Base-by-base conservation (phyloP, 257 asterid species). In the Scutellaria baicalensis region DNA sequence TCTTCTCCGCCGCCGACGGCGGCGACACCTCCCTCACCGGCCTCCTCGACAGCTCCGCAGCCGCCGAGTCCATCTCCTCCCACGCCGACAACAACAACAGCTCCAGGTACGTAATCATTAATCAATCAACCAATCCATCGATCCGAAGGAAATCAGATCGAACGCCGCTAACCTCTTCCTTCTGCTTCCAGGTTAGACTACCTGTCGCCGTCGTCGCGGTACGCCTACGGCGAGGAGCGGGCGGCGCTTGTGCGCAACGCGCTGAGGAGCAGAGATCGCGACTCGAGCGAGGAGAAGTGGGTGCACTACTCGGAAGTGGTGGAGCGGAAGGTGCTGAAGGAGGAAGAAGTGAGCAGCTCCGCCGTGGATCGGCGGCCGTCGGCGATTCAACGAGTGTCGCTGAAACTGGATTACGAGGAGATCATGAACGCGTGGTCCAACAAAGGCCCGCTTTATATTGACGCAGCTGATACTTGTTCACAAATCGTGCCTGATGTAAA, bases 281-380 rank as follows among this genome's bases (percentile, higher is more conserved):
- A 90, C 6, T 69, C 86, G 9, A 81, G 88, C 50, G 98, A 86
- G 73, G 98, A 90, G 71, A 90, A 82, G 80, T 93, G 95, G 89
- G 95, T 93, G 71, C 65, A 84, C 36, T 90, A 90, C 84, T 90
- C 97, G 31, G 93, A 93, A 75, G 97, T 92, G 42, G 98, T 92
- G 0, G 92, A 88, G 74, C 73, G 85, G 82, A 83, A 79, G 75
- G 79, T 81, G 33, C 33, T 27, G 77, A 87, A 86, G 72, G 98
- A 90, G 72, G 96, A 92, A 80, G 97, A 92, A 64, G 98, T 93
- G 23, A 93, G 78, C 21, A 93, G 98, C 88, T 76, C 89, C 78
- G 83, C 84, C 66, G 85, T 70, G 64, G 84, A 80, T 58, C 69
- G 66, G 16, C 77, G 68, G 70, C 77, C 66, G 58, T 21, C 73